Base-by-base conservation (phyloP, 192 early-diverging fungal species). In the Dissophora globulifera region DNA sequence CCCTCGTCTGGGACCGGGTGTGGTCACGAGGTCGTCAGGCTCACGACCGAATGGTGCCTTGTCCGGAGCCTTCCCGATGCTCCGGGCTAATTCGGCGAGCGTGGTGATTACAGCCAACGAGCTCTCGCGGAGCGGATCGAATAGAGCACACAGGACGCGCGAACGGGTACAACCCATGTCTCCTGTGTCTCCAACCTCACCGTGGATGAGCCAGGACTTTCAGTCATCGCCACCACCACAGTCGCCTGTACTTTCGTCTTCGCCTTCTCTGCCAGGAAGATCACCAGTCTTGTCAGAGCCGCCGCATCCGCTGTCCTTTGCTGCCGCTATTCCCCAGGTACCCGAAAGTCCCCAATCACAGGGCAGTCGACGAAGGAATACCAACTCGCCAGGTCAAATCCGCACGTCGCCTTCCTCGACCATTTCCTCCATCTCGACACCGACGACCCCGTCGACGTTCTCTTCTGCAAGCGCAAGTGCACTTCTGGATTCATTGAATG, bases 401-500 rank as follows among this genome's bases (percentile, higher is more conserved):
- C 62, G 63, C 7, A 67, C 64, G 4, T 76, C 72, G 9, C 47
- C 63, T 19, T 61, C 72, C 1, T 57, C 61, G 10, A 74, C 72
- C 0, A 56, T 64, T 2, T 67, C 64, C 26, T 76, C 63, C 19
- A 76, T 76, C 30, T 66, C 72, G 12, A 76, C 63, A 0, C 72
- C 72, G 0, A 76, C 72, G 12, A 76, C 72, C 0, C 72, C 72
- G 0, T 66, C 63, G 2, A 76, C 72, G 0, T 76, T 76, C 30
- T 67, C 72, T 17, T 59, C 72, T 7, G 63, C 57, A 10, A 60
- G 57, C 29, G 50, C 55, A 3, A 58, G 58, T 30, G 62, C 70
- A 5, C 42, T 72, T 1, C 33, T 75, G 32, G 70, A 75, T 2
- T 75, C 70, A 0, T 40, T 75, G 20, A 58, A 49, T 16, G 42